Conservation (phyloP, 805 yeast species). For the Candida ipomoeae region DNA sequence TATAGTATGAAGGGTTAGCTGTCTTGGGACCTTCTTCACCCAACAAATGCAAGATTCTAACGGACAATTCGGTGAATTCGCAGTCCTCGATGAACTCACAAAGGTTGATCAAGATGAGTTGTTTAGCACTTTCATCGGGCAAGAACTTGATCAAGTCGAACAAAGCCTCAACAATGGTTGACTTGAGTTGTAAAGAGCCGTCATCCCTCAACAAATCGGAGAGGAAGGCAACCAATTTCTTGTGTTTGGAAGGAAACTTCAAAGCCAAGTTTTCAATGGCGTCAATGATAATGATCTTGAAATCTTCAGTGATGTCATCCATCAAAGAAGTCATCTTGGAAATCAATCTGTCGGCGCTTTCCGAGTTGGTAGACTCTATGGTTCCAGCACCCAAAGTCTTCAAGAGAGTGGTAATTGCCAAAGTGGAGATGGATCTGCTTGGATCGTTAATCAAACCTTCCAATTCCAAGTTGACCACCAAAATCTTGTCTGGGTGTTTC, state of each 20-base stretch:
- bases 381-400: slow-evolving; percentile 84
- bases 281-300: slow-evolving; percentile 89
- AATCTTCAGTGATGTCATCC: slow-evolving; percentile 94
- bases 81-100: slow-evolving; percentile 99
- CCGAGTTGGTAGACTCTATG: slow-evolving; percentile 39
- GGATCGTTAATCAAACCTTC: slow-evolving; percentile 84
- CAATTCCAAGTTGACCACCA: slow-evolving; percentile 77
- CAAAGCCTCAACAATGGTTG: slow-evolving; percentile 85
- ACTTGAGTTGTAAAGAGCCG: slow-evolving; percentile 83
- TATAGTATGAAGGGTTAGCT: slow-evolving; percentile 79
- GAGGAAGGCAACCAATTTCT: slow-evolving; percentile 74
- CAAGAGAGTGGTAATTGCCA: slow-evolving; percentile 92
- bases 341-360: slow-evolving; percentile 80
- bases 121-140: slow-evolving; percentile 67
- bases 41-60: slow-evolving; percentile 84
- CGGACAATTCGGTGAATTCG: slow-evolving; percentile 89
- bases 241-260: slow-evolving; percentile 89
- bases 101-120: slow-evolving; percentile 75
- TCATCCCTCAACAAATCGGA: slow-evolving; percentile 84
- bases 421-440: slow-evolving; percentile 89
- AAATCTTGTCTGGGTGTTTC: slow-evolving; percentile 72
- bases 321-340: slow-evolving; percentile 81
- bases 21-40: slow-evolving; percentile 95
- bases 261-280: slow-evolving; percentile 89
- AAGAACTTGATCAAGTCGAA: slow-evolving; percentile 86